Evolutionary conservation across 768 basidiomycete species (phyloP), one percentile per base, ranked within the genome.

Genomic region (Nevesoporus exiguus): DNA sequence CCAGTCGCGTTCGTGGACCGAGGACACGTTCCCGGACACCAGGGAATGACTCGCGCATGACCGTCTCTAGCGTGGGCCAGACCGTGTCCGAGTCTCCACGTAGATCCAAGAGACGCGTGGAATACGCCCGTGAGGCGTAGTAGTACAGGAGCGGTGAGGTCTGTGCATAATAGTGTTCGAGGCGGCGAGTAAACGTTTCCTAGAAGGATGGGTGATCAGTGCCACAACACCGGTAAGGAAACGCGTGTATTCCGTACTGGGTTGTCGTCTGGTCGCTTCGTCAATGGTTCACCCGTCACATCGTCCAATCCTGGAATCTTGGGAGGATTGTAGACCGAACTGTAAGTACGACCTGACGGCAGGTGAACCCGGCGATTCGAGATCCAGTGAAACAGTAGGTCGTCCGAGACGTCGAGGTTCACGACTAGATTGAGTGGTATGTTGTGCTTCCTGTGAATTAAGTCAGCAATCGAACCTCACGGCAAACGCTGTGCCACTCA

Each of bases 321-420:
- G 8, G 93, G 93, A 7, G 80, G 85, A 67, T 94, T 95, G 69
- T 91, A 93, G 8, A 84, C 85, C 61, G 85, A 74, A 72, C 93
- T 94, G 76, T 96, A 96, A 8, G 88, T 84, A 19, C 93, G 81
- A 19, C 93, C 93, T 0, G 91, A 93, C 4, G 88, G 81, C 17
- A 87, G 76, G 65, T 95, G 93, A 17, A 94, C 78, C 86, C 85
- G 93, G 29, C 93, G 86, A 64, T 93, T 84, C 11, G 87, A 85
- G 49, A 94, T 91, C 57, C 93, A 86, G 52, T 80, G 74, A 29
- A 94, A 74, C 61, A 95, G 90, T 45, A 92, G 76, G 54, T 87
- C 80, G 65, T 95, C 93, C 10, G 89, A 79, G 10, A 96, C 86
- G 60, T 92, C 85, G 43, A 96, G 74, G 64, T 93, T 90, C 44